These are phyloP conservation scores for Fagus sylvatica DNA, from an alignment of 306 rosid species.

Conservation along the genomic window DNA sequence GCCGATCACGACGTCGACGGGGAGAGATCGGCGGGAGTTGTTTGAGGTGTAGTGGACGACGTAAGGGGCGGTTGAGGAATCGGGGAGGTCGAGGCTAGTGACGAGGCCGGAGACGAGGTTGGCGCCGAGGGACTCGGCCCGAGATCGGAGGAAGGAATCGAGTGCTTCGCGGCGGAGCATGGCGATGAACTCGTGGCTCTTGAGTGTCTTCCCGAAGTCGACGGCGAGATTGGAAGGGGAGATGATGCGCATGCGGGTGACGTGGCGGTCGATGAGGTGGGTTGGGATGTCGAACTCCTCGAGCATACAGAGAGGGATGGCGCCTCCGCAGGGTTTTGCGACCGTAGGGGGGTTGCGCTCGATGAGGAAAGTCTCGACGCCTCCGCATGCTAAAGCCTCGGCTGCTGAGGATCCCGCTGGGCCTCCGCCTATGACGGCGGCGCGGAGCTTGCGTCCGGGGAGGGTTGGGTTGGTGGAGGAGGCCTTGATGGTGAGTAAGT, in stretches of 20 bases:
- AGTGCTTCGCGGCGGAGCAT: constrained; percentile 93
- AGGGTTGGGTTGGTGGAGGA: constrained; percentile 44
- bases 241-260: constrained; percentile 67
- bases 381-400: constrained; percentile 77
- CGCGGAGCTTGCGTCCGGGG: constrained; percentile 78
- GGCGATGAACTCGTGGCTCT: constrained; percentile 74
- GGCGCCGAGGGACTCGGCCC: constrained; percentile 70
- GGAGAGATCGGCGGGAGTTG: constrained; percentile 33
- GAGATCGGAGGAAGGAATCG: constrained; percentile 80
- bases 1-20: constrained; percentile 86
- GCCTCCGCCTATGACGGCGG: constrained; percentile 85
- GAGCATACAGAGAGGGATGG: constrained; percentile 94
- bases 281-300: constrained; percentile 75
- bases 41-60: constrained; percentile 53
- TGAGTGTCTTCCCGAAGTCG: constrained; percentile 81
- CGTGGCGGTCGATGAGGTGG: constrained; percentile 80
- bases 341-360: constrained; percentile 66
- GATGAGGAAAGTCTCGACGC: constrained; percentile 73
- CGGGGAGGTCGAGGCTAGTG: constrained; percentile 57
- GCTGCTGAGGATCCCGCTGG: constrained; percentile 95
- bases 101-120: constrained; percentile 59
- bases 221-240: constrained; percentile 90
- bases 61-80: constrained; percentile 45
- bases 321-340: constrained; percentile 97
- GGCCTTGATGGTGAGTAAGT: constrained; percentile 31